Conservation (phyloP, 352 stramenopile genomes). For the Blastocystis sp. region DNA sequence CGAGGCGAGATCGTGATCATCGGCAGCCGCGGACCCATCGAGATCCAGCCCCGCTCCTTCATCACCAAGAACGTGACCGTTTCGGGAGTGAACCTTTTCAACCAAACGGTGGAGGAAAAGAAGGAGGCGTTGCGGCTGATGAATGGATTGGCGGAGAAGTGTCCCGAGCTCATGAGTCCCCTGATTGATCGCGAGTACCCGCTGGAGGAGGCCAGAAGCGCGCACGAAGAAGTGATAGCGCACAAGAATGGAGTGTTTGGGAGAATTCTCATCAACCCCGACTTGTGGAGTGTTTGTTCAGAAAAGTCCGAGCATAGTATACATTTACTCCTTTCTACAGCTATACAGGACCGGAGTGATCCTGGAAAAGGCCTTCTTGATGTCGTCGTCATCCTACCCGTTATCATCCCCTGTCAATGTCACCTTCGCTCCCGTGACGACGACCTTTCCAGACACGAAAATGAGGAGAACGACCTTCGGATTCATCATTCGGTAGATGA, state of each 20-base stretch:
- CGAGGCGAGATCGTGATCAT: conserved; percentile 63
- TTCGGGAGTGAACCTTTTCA: conserved; percentile 57
- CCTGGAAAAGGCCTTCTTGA: conserved; percentile 49
- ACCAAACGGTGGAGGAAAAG: conserved; percentile 31
- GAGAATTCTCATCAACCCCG: conserved; percentile 50
- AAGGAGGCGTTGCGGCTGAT: conserved; percentile 29
- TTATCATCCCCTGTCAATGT: not conserved
- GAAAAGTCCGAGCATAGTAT: not conserved
- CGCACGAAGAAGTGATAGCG: conserved; percentile 62
- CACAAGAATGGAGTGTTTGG: conserved; percentile 26
- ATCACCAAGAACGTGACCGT: conserved; percentile 29
- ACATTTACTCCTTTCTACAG: conserved; percentile 51
- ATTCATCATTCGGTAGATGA: conserved; percentile 94
- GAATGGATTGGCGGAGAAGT: conserved; percentile 3
- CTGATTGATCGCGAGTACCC: conserved; percentile 54
- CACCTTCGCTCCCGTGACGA: conserved; percentile 86
- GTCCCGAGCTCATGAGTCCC: conserved; percentile 23
- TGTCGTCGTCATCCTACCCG: conserved; percentile 14
- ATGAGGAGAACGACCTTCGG: conserved; percentile 97
- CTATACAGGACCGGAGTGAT: conserved; percentile 53
- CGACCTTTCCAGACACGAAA: conserved; percentile 97
- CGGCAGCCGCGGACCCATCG: conserved; percentile 28
- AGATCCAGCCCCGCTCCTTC: conserved; percentile 43
- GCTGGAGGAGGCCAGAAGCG: conserved; percentile 17
- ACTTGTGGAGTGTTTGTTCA: conserved; percentile 60